Base-by-base conservation (phyloP, 306 rosid genomes). In the Cyclanthera cordifolia region DNA sequence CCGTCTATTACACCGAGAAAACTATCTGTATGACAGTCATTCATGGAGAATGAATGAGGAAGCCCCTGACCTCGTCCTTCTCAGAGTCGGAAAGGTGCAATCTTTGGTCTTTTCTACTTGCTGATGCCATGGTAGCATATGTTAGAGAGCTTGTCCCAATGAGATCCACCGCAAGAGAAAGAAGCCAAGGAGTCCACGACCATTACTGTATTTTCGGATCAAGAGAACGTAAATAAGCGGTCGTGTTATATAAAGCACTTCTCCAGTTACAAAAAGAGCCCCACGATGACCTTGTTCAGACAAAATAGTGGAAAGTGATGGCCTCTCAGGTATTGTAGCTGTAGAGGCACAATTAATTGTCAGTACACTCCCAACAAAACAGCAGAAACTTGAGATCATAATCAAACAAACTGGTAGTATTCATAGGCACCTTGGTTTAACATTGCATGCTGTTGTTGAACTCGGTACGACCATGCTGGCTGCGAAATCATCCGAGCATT, bases 151-250 rank as follows among this genome's bases (percentile, higher is more conserved):
- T 61, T 81, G 75, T 82, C 20, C 85, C 85, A 23, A 79, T 28
- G 79, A 80, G 54, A 69, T 94, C 99, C 71, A 86, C 71, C 27
- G 84, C 83, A 75, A 94, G 80, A 3, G 96, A 94, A 72, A 90
- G 54, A 73, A 88, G 81, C 97, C 99, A 94, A 61, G 99, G 99
- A 74, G 76, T 87, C 99, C 97, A 94, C 14, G 97, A 90, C 28
- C 87, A 72, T 49, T 65, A 23, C 99, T 95, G 63, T 67, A 86
- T 72, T 86, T 93, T 55, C 87, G 80, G 72, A 94, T 90, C 21
- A 82, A 79, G 69, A 88, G 76, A 79, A 94, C 97, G 67, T 94
- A 94, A 71, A 90, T 75, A 67, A 94, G 95, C 1, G 99, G 99
- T 73, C 97, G 83, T 14, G 83, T 43, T 46, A 94, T 86, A 75